Evolutionary conservation across 1,284 basidiomycete genomes (phyloP), one percentile per base, ranked within the genome.

Genomic region (Tilletiopsis washingtonensis): DNA sequence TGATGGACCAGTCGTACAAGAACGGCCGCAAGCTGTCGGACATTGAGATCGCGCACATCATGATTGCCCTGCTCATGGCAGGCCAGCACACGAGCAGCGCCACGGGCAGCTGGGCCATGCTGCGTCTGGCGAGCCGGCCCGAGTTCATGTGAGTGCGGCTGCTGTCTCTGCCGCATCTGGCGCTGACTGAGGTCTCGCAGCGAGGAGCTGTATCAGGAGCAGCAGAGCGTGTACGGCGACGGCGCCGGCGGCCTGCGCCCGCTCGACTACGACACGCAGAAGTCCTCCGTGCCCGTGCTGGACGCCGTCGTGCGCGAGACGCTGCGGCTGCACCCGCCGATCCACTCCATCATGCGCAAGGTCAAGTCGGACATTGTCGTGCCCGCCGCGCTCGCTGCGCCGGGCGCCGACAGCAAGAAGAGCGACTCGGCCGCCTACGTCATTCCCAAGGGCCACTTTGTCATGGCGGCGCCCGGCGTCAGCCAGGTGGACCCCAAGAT

Each of bases 61-160:
- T 98, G 85, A 76, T 77, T 50, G 75, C 75, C 1, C 57, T 76
- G n/a, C 67, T 77, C n/a, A 75, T 76, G 74, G 93, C 93, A 36
- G 94, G 94, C 23, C 94, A 99, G 76, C 94, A 98, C 77, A 99
- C 94, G 0, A 88, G 85, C 62, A 91, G 90, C 17, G 86, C 93
- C 0, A 88, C 89, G 9, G 83, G 83, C 21, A 84, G 88, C 4
- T 99, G 94, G 94, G 75, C 85, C 1, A 78, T 98, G 36, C 81
- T 97, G 43, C 88, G 94, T 65, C 75, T 98, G 19, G 93, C 90
- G n/a, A 77, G 81, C 59, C 79, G 84, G 49, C 82, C 82, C 1
- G 83, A 89, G 23, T 68, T 93, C 54, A 82, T 82, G 85, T 88
- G 68, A 69, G 83, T 81, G 5, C 1, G 12, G 21, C 5, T 32